Base-by-base conservation (phyloP, 805 yeast species). In the Ascoidea rubescens region DNA sequence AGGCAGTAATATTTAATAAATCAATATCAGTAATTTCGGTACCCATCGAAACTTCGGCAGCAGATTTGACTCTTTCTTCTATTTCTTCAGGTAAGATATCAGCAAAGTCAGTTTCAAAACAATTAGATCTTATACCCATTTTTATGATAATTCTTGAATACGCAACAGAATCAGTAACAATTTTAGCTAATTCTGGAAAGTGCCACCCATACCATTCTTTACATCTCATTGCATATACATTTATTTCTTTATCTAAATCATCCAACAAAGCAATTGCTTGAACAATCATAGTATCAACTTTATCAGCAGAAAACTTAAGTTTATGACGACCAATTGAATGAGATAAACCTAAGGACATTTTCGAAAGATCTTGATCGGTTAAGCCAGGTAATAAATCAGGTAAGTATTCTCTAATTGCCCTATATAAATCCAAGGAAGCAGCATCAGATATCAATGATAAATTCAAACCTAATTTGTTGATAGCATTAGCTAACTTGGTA, bases 121-220 rank as follows among this genome's bases (percentile, higher is more conserved):
- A 96, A 64, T 87, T 88, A 52, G 96, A 77, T 75, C 99, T 82
- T 61, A 87, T 72, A 60, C 98, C 98, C 96, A 93, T 89, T 61
- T 83, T 76, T 71, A 89, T 78, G 65, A 93, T 87, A 61, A 89
- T 86, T 74, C 95, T 84, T 56, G 98, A 98, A 69, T 82, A 91
- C 48, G 97, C 97, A 62, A 87, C 91, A 59, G 96, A 90, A 72
- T 91, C 99, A 60, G 84, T 82, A 62, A 93, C 86, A 68, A 91
- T 88, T 78, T 93, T 93, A 63, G 97, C 96, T 80, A 93, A 80
- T 71, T 93, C 99, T 45, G 99, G 99, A 83, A 93, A 93, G 71
- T 93, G 99, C 99, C 99, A 93, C 59, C 99, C 99, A 73, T 93
- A 93, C 99, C 99, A 93, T 74, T 93, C 99, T 74, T 91, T 93